Percentiles rank a stretch among this genome's conserved stretches.
phyloP scores from a whole-genome alignment of 768 basidiomycete genomes.

The Mycena maculata region DNA sequence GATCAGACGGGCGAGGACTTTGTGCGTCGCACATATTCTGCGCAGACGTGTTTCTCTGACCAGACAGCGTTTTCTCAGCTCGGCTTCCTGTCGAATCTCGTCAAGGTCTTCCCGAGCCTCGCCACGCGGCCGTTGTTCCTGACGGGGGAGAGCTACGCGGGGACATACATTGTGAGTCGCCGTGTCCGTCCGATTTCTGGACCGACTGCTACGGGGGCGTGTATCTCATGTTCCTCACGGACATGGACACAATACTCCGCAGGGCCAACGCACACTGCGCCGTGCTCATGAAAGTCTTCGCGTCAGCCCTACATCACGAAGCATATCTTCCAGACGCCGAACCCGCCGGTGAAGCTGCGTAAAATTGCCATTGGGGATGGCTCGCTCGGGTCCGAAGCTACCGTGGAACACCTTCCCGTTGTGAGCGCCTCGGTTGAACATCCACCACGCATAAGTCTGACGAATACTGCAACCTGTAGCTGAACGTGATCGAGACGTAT shows the following conservation, averaged over 20 bases:
- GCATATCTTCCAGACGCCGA: conserved; percentile 54
- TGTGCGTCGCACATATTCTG: conserved; percentile 11
- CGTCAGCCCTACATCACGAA: conserved; percentile 64
- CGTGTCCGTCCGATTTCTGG: background rate
- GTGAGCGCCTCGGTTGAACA: conserved; percentile 23
- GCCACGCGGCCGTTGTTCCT: conserved; percentile 60
- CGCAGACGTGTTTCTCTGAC: background rate
- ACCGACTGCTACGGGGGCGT: background rate
- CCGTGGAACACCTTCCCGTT: conserved; percentile 53
- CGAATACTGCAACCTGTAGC: background rate
- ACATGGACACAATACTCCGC: conserved; percentile 2
- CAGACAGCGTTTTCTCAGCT: conserved; percentile 44
- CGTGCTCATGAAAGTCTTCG: conserved; percentile 10
- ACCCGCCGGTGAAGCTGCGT: conserved; percentile 59
- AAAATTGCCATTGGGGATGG: conserved; percentile 66
- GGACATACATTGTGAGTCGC: conserved; percentile 58
- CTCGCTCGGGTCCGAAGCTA: conserved; percentile 48
- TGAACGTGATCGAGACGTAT: conserved; percentile 44
- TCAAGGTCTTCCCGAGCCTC: conserved; percentile 65
- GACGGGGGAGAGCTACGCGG: conserved; percentile 66
- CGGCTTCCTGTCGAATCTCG: conserved; percentile 62
- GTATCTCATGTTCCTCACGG: background rate
- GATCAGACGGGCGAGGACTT: conserved; percentile 55
- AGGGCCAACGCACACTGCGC: background rate
- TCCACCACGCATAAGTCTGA: background rate